Base-by-base conservation (phyloP, 2,329 filamentous ascomycete genomes). In the Alternaria sp. region DNA sequence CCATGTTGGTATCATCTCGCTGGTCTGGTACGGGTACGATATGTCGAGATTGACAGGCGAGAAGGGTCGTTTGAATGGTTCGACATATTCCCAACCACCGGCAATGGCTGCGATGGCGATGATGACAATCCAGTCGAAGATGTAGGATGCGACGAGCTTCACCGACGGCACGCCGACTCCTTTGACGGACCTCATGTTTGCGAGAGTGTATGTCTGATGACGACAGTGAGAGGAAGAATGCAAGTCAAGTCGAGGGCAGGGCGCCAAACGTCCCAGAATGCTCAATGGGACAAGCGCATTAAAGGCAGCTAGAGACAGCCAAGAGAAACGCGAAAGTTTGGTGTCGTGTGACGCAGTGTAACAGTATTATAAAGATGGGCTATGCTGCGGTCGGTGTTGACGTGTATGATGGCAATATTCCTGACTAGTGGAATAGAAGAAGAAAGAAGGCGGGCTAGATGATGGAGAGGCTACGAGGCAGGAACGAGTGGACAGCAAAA, bases 1-100 rank as follows among this genome's bases (percentile, higher is more conserved):
- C 68, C 82, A 85, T 5, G 86, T 86, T 0, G 89, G 87, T 16
- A 97, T 89, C 3, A 90, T 92, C 71, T 97, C 92, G 22, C 90
- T 74, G 12, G 85, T 82, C 51, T 86, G 86, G 69, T 86, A 89
- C 0, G 94, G 93, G 69, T 90, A 96, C 18, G 92, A 91, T 72
- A 97, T 97, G 63, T 87, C 86, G 22, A 89, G 87, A 72, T 97
- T 89, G 65, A 88, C 82, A 7, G 92, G 85, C 34, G 87, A 89
- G 77, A 95, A 94, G 0, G 89, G 89, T 36, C 89, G 85, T 68
- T 88, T 87, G 71, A 89, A 91, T 0, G 91, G 91, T 1, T 84
- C 82, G 53, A 89, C 80, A 46, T 81, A 81, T 61, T 86, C 86
- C 67, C 92, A 85, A 7, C 84, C 83, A 57, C 81, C 85, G 57